These are phyloP conservation scores for Gossypium thurberi DNA, from an alignment of 345 rosid species.

Conservation along the genomic window DNA sequence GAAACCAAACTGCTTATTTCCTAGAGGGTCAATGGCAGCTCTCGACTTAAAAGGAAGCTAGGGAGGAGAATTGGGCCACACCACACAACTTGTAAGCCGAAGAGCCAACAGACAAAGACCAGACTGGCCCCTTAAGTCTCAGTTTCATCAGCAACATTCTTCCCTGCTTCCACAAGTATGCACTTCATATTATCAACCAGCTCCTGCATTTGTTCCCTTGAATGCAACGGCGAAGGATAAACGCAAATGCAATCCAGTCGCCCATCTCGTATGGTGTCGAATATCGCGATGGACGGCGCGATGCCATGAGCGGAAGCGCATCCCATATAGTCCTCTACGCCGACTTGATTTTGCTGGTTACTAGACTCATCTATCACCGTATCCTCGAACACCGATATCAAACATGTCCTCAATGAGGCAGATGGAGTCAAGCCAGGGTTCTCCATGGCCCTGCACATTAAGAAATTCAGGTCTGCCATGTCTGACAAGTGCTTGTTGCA, in stretches of 20 bases:
- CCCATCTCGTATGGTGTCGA: constrained; percentile 59
- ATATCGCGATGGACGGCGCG: constrained; percentile 59
- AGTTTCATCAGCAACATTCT: neutral
- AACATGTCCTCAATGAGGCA: constrained; percentile 33
- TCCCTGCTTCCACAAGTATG: constrained; percentile 32
- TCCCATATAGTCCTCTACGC: constrained; percentile 41
- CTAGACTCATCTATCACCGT: constrained; percentile 23
- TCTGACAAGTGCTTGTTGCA: constrained; percentile 39
- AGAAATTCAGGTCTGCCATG: constrained; percentile 48
- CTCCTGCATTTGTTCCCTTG: constrained; percentile 61
- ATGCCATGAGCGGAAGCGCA: constrained; percentile 70
- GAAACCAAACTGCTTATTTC: neutral
- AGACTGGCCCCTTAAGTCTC: neutral
- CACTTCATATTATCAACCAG: constrained; percentile 46
- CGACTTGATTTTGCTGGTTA: constrained; percentile 19
- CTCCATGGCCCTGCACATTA: constrained; percentile 49
- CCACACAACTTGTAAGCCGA: neutral
- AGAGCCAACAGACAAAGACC: neutral
- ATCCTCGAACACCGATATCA: constrained; percentile 46
- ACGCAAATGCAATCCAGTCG: constrained; percentile 55
- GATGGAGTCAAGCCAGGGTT: constrained; percentile 41
- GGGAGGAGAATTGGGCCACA: neutral
- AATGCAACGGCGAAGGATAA: constrained; percentile 72
- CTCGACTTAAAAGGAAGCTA: neutral
- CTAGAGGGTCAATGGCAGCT: neutral